phyloP scores from a whole-genome alignment of 1,284 basidiomycete species.

The Wolfiporia cocos region DNA sequence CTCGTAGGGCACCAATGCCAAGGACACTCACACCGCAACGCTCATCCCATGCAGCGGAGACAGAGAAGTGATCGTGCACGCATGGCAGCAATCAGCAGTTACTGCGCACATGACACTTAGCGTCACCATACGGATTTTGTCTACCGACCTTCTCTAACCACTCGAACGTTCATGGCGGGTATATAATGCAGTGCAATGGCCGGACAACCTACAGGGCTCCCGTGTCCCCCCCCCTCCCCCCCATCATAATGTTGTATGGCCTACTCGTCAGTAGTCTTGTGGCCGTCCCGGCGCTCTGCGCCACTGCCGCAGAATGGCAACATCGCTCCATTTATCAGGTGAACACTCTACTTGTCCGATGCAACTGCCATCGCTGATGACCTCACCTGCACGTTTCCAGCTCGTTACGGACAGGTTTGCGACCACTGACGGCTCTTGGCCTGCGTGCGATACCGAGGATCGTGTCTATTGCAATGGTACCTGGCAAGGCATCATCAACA shows the following conservation, averaged over 20 bases:
- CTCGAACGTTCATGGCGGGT: too few species aligned
- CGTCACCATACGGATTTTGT: too few species aligned
- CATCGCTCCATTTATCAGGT: constrained; percentile 18
- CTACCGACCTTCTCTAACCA: too few species aligned
- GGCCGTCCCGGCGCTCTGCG: constrained; percentile 12
- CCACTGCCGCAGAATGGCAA: constrained; percentile 18
- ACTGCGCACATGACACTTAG: too few species aligned
- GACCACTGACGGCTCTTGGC: constrained; percentile 43
- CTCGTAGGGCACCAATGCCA: too few species aligned
- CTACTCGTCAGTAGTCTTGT: constrained; percentile 10
- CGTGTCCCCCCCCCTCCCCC: too few species aligned
- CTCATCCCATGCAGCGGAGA: too few species aligned
- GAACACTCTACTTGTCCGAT: not conserved
- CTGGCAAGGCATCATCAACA: constrained; percentile 67
- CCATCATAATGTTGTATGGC: constrained; percentile 13
- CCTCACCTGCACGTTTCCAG: constrained; percentile 22
- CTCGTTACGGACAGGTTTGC: constrained; percentile 72
- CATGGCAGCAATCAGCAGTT: too few species aligned
- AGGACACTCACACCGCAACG: too few species aligned
- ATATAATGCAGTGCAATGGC: too few species aligned
- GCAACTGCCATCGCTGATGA: not conserved
- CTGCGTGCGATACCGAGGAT: constrained; percentile 44
- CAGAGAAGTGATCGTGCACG: too few species aligned
- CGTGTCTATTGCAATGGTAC: constrained; percentile 71
- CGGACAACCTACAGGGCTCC: too few species aligned